Evolutionary conservation across 352 stramenopile species (phyloP).

Genomic region (Globisporangium parvum): DNA sequence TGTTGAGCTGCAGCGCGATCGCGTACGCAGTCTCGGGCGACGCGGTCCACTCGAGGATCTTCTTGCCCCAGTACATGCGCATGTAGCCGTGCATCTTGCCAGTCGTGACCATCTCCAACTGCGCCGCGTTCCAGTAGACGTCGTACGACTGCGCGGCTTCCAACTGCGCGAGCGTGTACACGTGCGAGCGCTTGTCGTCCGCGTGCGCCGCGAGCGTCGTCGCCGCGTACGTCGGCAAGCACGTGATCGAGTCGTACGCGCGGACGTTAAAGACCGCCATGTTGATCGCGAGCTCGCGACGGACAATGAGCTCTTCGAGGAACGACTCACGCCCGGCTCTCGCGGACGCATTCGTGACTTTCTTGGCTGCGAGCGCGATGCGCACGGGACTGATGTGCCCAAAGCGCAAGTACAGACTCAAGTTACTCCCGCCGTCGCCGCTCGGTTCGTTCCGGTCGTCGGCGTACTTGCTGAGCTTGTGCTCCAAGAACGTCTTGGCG

Average conservation of each 20-base stretch:
- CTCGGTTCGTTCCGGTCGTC: conserved; percentile 95
- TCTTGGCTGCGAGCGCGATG: conserved; percentile 49
- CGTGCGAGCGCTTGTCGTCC: conserved; percentile 73
- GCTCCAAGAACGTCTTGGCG: conserved; percentile 86
- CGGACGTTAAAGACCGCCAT: conserved; percentile 93
- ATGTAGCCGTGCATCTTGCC: conserved; percentile 92
- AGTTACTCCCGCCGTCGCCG: conserved; percentile 83
- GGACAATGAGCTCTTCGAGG: conserved; percentile 97
- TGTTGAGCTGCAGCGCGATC: conserved; percentile 96
- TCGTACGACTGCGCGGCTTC: conserved; percentile 93
- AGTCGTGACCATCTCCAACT: conserved; percentile 92
- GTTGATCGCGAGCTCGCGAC: conserved; percentile 96
- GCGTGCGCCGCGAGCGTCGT: conserved; percentile 90
- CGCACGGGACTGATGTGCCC: conserved; percentile 82
- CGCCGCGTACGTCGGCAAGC: conserved; percentile 88
- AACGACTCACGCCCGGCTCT: conserved; percentile 88
- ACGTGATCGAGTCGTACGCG: conserved; percentile 91
- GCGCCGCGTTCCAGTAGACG: conserved; percentile 97
- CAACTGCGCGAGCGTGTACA: conserved; percentile 91
- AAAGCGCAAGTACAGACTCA: conserved; percentile 93
- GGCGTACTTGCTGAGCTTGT: conserved; percentile 68
- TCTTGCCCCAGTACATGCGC: conserved; percentile 99
- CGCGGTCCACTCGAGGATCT: conserved; percentile 97
- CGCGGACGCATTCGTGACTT: conserved; percentile 57
- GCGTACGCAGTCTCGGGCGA: conserved; percentile 87